phyloP scores from a whole-genome alignment of 1,139 yeast species.

The Zhuliangozyma blackwelliae region DNA sequence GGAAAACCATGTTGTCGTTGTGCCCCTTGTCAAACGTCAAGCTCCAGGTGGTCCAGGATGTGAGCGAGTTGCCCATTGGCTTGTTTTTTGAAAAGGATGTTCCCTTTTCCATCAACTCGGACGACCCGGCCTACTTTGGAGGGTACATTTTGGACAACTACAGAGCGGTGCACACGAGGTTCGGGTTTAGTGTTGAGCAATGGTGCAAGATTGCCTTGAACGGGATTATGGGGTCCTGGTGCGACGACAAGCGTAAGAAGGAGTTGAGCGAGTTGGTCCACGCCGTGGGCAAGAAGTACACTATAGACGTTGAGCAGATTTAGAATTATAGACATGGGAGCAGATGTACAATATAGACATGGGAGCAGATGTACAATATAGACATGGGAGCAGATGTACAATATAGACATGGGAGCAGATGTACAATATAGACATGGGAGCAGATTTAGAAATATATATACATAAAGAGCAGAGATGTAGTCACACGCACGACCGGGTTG shows the following conservation, averaged over 20 bases:
- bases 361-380: too few species aligned
- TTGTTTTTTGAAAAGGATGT: slow-evolving; percentile 56
- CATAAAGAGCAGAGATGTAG: too few species aligned
- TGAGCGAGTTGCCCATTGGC: slow-evolving; percentile 60
- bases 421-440: slow-evolving; percentile 1
- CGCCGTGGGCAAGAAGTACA: slow-evolving; percentile 36
- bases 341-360: too few species aligned
- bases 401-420: too few species aligned
- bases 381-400: too few species aligned
- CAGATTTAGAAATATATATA: too few species aligned
- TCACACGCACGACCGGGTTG: too few species aligned
- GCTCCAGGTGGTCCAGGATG: slow-evolving; percentile 66
- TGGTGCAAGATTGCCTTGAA: slow-evolving; percentile 59
- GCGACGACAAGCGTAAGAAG: slow-evolving; percentile 47
- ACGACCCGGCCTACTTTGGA: slow-evolving; percentile 85
- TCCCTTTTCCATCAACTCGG: slow-evolving; percentile 75
- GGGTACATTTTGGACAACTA: slow-evolving; percentile 78
- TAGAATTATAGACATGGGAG: too few species aligned
- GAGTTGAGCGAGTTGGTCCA: slow-evolving; percentile 43
- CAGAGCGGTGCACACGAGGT: slow-evolving; percentile 57
- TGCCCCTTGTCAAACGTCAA: slow-evolving; percentile 77
- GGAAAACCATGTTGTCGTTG: slow-evolving; percentile 55
- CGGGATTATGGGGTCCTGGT: slow-evolving; percentile 71
- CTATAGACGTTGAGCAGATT: too few species aligned
- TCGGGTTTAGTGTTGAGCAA: slow-evolving; percentile 51